Evolutionary conservation across 2,329 filamentous ascomycete species (phyloP).

Genomic region (Mollisiaceae sp.): DNA sequence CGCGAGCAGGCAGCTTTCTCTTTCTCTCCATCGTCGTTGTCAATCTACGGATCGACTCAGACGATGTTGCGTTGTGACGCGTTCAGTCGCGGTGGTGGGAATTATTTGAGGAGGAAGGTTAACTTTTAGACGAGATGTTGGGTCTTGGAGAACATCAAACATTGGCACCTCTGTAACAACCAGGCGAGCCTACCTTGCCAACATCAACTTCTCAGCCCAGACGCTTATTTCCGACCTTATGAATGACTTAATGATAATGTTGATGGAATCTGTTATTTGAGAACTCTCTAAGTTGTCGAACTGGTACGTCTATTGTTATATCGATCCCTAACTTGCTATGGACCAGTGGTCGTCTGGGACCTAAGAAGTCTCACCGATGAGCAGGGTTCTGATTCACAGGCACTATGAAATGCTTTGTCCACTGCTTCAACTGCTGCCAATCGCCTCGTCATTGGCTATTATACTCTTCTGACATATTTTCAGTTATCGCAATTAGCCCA

Average conservation of each 20-base stretch:
- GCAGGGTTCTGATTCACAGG: neutral
- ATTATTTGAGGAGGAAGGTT: slow-evolving; percentile 16
- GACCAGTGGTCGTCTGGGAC: neutral
- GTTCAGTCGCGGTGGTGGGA: slow-evolving; percentile 27
- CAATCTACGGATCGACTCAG: slow-evolving; percentile 17
- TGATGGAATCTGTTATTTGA: neutral
- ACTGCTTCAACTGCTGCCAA: neutral
- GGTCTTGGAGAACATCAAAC: slow-evolving; percentile 30
- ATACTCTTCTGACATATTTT: slow-evolving; percentile 16
- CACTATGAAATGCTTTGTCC: neutral
- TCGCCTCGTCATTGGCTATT: neutral
- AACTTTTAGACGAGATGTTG: slow-evolving; percentile 22
- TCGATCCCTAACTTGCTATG: neutral
- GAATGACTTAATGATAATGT: neutral
- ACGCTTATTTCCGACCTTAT: slow-evolving; percentile 5
- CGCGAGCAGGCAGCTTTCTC: slow-evolving; percentile 67
- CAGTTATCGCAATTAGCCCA: neutral
- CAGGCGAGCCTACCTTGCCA: slow-evolving; percentile 27
- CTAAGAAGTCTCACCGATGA: neutral
- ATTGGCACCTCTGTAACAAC: slow-evolving; percentile 4
- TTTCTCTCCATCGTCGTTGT: slow-evolving; percentile 62
- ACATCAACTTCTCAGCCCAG: slow-evolving; percentile 20
- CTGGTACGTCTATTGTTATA: neutral
- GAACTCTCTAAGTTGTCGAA: neutral
- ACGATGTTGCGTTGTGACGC: slow-evolving; percentile 32